Conservation (phyloP, 176 grass and related monocot genomes). For the Alloteropsis semialata region DNA sequence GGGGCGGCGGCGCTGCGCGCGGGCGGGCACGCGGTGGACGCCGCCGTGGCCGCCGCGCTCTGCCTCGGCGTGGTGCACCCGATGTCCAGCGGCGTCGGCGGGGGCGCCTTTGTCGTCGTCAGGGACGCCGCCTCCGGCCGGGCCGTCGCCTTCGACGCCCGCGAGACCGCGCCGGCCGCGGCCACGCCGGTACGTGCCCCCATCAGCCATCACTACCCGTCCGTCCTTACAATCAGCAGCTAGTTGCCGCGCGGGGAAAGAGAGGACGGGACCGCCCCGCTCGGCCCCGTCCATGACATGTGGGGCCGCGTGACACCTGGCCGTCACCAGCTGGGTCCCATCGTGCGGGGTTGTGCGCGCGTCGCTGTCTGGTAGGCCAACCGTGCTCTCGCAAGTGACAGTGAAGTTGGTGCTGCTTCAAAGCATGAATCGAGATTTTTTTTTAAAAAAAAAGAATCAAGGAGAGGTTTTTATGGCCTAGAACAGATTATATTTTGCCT, state of each 20-base stretch:
- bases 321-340: background rate
- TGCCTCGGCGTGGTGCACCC: slow-evolving; percentile 92
- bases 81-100: slow-evolving; percentile 78
- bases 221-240: background rate
- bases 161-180: slow-evolving; percentile 79
- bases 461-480: no score
- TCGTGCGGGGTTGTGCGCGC: background rate
- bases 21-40: slow-evolving; percentile 89
- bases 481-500: no score
- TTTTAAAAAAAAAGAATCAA: no score
- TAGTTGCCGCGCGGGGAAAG: background rate
- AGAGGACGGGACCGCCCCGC: no score
- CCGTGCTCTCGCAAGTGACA: background rate
- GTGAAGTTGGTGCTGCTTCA: no score
- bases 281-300: background rate
- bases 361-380: slow-evolving; percentile 24
- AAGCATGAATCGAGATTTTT: no score
- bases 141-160: slow-evolving; percentile 77
- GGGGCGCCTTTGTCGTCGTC: slow-evolving; percentile 79
- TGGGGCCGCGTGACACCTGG: background rate
- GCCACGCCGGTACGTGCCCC: slow-evolving; percentile 46
- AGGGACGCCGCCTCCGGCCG: slow-evolving; percentile 51
- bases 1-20: slow-evolving; percentile 56
- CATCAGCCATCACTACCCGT: background rate
- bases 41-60: slow-evolving; percentile 61